Evolutionary conservation across 164 flowering plant genomes (phyloP), one percentile per base, ranked within the genome.

Genomic region (Kalanchoe fedtschenkoi): DNA sequence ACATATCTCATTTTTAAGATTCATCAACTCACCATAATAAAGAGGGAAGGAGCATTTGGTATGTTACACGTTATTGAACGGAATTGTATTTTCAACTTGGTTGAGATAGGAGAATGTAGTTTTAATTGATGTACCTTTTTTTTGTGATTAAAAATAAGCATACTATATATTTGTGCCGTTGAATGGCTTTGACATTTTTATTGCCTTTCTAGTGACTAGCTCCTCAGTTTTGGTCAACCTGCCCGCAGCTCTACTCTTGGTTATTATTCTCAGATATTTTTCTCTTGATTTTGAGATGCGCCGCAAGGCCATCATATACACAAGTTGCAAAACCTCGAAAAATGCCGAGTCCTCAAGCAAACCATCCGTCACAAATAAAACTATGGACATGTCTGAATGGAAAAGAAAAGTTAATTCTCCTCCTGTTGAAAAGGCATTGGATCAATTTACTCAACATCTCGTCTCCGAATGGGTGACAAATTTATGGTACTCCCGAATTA

Each of bases 401-500:
- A 89, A 81, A 73, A 78, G 64, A 47, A 91, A 87, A 76, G 96
- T 95, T 65, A 80, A 83, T 68, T 91, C 97, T n/a, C 92, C 95
- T 56, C 78, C 76, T 61, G 97, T 87, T 66, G 99, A 95, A 78
- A 83, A 78, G 56, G 99, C 99, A 60, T 81, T 95, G 17, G 92
- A 91, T 77, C 88, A 84, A 46, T 83, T 95, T 66, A 83, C 90
- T n/a, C 73, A 83, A 65, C 99, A 86, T 74, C 62, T 95, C 33
- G 75, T 89, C 63, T 86, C 96, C 16, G 99, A 95, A 75, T 95
- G 89, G 93, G 86, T 95, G 68, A 81, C 89, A 39, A 86, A 87
- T 82, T 92, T 95, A 28, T 95, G 99, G 99, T 95, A 95, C 64
- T 83, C 89, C 39, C 86, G 85, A 29, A 42, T 95, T 70, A 91